Evolutionary conservation across 805 yeast genomes (phyloP), one percentile per base, ranked within the genome.

Genomic region (Metschnikowia aberdeeniae): DNA sequence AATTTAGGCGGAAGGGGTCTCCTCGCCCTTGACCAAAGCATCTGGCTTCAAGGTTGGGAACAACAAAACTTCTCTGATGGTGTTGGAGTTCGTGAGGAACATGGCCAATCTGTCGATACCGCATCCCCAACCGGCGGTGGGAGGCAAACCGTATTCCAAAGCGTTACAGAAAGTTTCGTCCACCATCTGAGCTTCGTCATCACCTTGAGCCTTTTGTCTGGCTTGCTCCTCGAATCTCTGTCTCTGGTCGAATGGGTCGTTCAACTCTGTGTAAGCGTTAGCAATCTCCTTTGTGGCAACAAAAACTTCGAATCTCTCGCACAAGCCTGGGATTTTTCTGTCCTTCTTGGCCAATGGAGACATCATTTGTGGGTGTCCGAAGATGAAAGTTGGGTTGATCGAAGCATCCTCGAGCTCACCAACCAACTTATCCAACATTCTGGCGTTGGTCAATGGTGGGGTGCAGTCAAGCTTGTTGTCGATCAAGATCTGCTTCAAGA

Each of bases 81-180:
- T 87, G 77, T 89, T 86, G 47, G 96, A 87, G 72, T 93, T 82
- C 51, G 98, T 93, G 75, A 93, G 81, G 77, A 93, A 93, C 99
- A 92, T 92, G 63, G 97, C 89, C 64, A 92, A 68, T 78, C 99
- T 86, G 73, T 92, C 99, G 58, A 92, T 90, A 80, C 99, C 99
- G 74, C 96, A 85, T 60, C 99, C 99, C 98, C 98, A 92, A 58
- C 99, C 99, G 69, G 95, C 98, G 59, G 98, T 93, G 61, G 99
- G 99, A 49, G 99, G 99, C 62, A 92, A 80, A 72, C 98, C 99
- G 70, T 89, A 92, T 76, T 92, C 99, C 62, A 92, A 80, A 56
- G 99, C 97, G 61, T 90, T 87, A 77, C 95, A 86, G 90, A 92
- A 92, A 54, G 87, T 85, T 76, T 92, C 99, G 68, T 92, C 99